Base-by-base conservation (phyloP, 2,329 filamentous ascomycete genomes). In the Colletotrichum sp. region DNA sequence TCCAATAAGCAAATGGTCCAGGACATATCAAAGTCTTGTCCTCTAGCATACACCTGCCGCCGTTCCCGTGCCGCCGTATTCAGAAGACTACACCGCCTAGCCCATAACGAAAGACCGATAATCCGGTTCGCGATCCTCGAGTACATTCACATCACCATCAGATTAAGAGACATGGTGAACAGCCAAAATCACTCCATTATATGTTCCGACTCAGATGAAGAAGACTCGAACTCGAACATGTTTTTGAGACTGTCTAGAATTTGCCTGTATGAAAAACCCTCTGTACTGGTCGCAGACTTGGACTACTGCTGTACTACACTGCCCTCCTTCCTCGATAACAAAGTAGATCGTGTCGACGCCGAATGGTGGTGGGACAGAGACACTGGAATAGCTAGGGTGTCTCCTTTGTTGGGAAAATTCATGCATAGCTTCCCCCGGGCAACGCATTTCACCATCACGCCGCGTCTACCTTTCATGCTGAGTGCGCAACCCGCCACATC, bases 151-250 rank as follows among this genome's bases (percentile, higher is more conserved):
- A 48, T 48, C 18, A n/a, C 39, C 39, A 2, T 48, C 18, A 48
- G 39, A 6, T 48, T n/a, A 7, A 48, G 18, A 48, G 18, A 48
- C 18, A n/a, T 48, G 18, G 36, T 43, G 36, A 43, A 39, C 14
- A 39, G 1, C 1, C 16, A 1, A 39, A 5, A 18, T 4, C 16
- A 39, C 16, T 3, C 3, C 36, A 39, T 0, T 18, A 1, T 7
- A 16, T 0, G 36, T 9, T 1, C 4, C 7, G 36, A 18, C 0
- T 39, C 16, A 1, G 16, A 18, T 39, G 36, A 39, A 7, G 36
- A 39, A 18, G 36, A 16, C 24, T 26, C 24, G 24, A 26, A 26
- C 5, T 26, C 26, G 26, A 43, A 7, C 5, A 12, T n/a, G 9
- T 1, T n/a, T 48, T 10, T 21, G 18, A 3, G 5, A 48, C 18